phyloP scores from a whole-genome alignment of 306 rosid species.

The Ormosia emarginata region DNA sequence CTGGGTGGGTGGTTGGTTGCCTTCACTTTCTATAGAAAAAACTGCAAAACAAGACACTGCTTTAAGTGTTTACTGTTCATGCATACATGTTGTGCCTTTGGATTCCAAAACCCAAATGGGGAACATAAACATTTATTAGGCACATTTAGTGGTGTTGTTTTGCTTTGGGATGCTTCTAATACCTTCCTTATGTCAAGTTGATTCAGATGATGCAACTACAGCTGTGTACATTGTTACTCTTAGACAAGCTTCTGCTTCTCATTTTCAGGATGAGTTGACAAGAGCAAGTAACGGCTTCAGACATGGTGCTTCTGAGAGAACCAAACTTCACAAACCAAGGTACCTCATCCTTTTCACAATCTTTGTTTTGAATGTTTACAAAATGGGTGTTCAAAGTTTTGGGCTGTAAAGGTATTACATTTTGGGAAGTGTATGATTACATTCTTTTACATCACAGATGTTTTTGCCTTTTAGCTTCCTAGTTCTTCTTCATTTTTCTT shows the following conservation, averaged over 20 bases:
- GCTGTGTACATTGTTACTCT: slow-evolving; percentile 83
- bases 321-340: slow-evolving; percentile 62
- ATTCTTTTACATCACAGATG: not conserved
- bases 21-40: slow-evolving; percentile 18
- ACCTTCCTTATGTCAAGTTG: slow-evolving; percentile 48
- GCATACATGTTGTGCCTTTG: slow-evolving; percentile 15
- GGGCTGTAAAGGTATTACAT: not conserved
- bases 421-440: not conserved
- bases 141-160: slow-evolving; percentile 35
- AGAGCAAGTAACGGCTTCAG: slow-evolving; percentile 30
- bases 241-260: slow-evolving; percentile 57
- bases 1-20: not conserved
- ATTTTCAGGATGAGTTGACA: slow-evolving; percentile 46
- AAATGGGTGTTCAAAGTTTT: not conserved
- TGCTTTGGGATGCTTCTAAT: slow-evolving; percentile 44
- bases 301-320: slow-evolving; percentile 45
- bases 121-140: slow-evolving; percentile 26
- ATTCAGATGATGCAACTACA: slow-evolving; percentile 42
- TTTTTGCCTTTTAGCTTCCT: not conserved
- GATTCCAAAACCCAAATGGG: slow-evolving; percentile 50
- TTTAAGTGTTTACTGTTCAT: slow-evolving; percentile 7
- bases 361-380: not conserved
- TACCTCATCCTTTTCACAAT: slow-evolving; percentile 10
- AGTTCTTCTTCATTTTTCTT: not conserved
- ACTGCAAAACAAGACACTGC: slow-evolving; percentile 17